Base-by-base conservation (phyloP, 1,284 basidiomycete genomes). In the Ustilago lituana region DNA sequence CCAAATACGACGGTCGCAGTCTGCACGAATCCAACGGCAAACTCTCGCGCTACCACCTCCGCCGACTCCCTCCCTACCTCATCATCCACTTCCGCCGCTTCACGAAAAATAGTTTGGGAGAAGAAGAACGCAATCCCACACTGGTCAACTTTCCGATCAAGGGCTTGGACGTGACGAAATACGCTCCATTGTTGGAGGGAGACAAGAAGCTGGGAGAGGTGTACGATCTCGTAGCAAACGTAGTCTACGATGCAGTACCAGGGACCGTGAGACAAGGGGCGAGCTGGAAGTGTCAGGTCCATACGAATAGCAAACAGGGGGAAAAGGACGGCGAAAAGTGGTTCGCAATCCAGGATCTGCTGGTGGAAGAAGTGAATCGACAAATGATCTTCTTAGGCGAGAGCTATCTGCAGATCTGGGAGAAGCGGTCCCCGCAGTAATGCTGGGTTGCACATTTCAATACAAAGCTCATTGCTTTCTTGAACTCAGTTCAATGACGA, bases 381-480 rank as follows among this genome's bases (percentile, higher is more conserved):
- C 94, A 97, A 80, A 94, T 99, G 92, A 94, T 99, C 64, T 95
- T 98, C 82, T 85, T 99, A 32, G 95, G 94, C 24, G 96, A 98
- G 83, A 93, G 91, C 23, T 91, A 96, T 44, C 85, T 99, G 43
- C 96, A 76, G 56, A 67, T 76, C 32, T 76, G 73, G 73, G 29
- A 43, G 36, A 54, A 52, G 29, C 47, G 62, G 1, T 20, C 40
- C 1, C 12, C 33, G 1, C 44, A 24, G 22, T n/a, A n/a, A n/a
- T n/a, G n/a, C n/a, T n/a, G n/a, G n/a, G n/a, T n/a, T n/a, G n/a
- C n/a, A n/a, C n/a, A n/a, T n/a, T n/a, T n/a, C n/a, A n/a, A n/a
- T n/a, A n/a, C n/a, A n/a, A n/a, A n/a, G n/a, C n/a, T n/a, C n/a
- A n/a, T n/a, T n/a, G n/a, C n/a, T n/a, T n/a, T n/a, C n/a, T n/a